phyloP scores from a whole-genome alignment of 495 filamentous ascomycete genomes.

The Elaphomyces granulatus region DNA sequence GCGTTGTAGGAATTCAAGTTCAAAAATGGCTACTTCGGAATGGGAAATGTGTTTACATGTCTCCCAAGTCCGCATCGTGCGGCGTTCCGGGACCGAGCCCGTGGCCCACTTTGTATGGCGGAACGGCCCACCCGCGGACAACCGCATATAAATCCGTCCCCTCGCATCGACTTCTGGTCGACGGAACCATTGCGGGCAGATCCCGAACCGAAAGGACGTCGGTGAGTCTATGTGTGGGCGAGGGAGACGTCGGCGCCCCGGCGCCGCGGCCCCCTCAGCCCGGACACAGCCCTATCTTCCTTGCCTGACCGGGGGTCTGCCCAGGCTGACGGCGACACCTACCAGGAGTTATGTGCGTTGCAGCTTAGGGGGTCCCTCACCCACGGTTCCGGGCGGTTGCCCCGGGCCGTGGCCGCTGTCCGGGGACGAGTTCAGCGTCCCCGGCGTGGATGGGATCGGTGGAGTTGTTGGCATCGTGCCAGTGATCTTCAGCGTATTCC shows the following conservation, averaged over 20 bases:
- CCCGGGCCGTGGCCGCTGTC: conserved; percentile 4
- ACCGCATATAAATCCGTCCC: conserved; percentile 6
- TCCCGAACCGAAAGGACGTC: conserved; percentile 3
- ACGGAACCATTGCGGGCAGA: neutral
- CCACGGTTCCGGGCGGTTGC: conserved; percentile 4
- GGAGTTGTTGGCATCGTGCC: conserved; percentile 35
- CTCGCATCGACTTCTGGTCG: conserved; percentile 3
- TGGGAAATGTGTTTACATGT: no score
- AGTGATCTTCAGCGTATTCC: conserved; percentile 25
- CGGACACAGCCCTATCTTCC: conserved; percentile 1
- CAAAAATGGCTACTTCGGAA: no score
- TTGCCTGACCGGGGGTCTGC: no score
- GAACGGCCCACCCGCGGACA: no score
- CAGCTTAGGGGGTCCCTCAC: no score
- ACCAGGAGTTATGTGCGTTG: no score
- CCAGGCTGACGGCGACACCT: no score
- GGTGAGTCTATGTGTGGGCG: conserved; percentile 12
- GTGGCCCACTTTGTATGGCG: no score
- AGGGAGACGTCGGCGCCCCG: neutral
- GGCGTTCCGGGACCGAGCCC: no score
- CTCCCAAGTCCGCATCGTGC: no score
- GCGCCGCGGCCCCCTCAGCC: neutral
- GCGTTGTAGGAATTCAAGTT: no score
- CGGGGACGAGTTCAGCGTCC: conserved; percentile 8
- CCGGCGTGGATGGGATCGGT: conserved; percentile 34